phyloP scores from a whole-genome alignment of 441 rosid genomes.

The Manihot esculenta region DNA sequence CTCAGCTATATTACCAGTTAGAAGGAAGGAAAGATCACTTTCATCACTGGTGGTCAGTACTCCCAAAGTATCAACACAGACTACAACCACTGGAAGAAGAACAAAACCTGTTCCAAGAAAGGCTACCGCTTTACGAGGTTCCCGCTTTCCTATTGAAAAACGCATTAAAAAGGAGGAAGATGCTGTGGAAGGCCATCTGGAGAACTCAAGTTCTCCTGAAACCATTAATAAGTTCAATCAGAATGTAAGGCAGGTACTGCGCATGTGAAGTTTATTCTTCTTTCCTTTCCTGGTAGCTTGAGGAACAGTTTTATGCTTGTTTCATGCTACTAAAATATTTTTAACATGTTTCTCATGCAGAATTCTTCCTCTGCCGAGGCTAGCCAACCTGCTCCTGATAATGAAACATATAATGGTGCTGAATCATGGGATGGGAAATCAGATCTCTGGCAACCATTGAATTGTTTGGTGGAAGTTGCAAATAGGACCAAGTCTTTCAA shows the following conservation, averaged over 20 bases:
- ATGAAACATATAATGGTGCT: constrained; percentile 31
- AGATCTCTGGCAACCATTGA: constrained; percentile 70
- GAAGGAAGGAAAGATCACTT: constrained; percentile 67
- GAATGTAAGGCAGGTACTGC: constrained; percentile 46
- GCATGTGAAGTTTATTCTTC: constrained; percentile 8
- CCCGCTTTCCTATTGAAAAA: constrained; percentile 38
- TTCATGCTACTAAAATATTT: constrained; percentile 25
- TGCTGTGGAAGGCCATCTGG: constrained; percentile 39
- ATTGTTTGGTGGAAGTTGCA: constrained; percentile 78
- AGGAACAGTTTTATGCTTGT: constrained; percentile 23
- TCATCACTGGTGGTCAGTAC: constrained; percentile 63
- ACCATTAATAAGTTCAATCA: constrained; percentile 33
- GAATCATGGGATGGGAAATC: constrained; percentile 46
- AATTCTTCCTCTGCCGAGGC: constrained; percentile 59
- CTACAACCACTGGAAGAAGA: constrained; percentile 51
- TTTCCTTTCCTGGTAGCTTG: constrained; percentile 6
- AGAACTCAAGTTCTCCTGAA: constrained; percentile 50
- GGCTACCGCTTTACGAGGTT: constrained; percentile 43
- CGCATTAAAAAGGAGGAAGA: constrained; percentile 55
- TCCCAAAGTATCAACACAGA: constrained; percentile 55
- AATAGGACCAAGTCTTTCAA: constrained; percentile 61
- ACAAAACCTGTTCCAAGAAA: constrained; percentile 49
- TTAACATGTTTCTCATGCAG: constrained; percentile 31
- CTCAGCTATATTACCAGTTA: constrained; percentile 44
- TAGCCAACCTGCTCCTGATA: constrained; percentile 35